Evolutionary conservation across 495 filamentous ascomycete genomes (phyloP), one percentile per base, ranked within the genome.

Genomic region (Neurospora sp.): DNA sequence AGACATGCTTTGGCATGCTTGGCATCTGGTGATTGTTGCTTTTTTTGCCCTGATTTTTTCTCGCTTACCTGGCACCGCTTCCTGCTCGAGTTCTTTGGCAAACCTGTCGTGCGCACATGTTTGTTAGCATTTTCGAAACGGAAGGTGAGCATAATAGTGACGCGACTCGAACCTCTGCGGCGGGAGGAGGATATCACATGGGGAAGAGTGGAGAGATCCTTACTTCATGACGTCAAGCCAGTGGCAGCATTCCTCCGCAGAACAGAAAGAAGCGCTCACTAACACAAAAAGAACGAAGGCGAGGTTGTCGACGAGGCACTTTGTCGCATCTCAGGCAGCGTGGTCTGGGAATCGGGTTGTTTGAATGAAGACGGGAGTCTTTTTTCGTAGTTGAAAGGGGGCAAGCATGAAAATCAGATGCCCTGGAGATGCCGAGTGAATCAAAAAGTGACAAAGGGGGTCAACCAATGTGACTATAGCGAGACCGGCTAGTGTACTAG

Each of bases 61-160:
- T 4, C 35, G 70, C 82, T 75, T 77, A 87, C 86, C 86, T 83
- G 94, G 93, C 74, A 97, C 93, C 37, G 92, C 88, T 72, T 96
- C 91, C 79, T 90, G 89, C 70, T 97, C 94, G 71, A 97, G 85
- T 83, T 96, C 93, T 82, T 88, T 88, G 45, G 85, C 86, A 76
- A 88, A 88, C 75, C 87, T 88, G 75, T 59, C 81, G 80, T 79
- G 77, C 53, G 27, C 53, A 65, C 22, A 65, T 37, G 27, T 61
- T 68, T 73, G 74, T 79, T 72, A 77, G 74, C 27, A 37, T 35
- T 4, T 35, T 65, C 14, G 27, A 37, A 35, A 61, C 53, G 27
- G 12, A 61, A 61, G 12, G 22, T 31, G 53, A 31, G 53, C 53
- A 61, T 37, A 37, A 37, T 37, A 37, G 35, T 37, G 35, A 37